Conservation (phyloP, 2,329 filamentous ascomycete genomes). For the Myriosclerotinia duriaeana region DNA sequence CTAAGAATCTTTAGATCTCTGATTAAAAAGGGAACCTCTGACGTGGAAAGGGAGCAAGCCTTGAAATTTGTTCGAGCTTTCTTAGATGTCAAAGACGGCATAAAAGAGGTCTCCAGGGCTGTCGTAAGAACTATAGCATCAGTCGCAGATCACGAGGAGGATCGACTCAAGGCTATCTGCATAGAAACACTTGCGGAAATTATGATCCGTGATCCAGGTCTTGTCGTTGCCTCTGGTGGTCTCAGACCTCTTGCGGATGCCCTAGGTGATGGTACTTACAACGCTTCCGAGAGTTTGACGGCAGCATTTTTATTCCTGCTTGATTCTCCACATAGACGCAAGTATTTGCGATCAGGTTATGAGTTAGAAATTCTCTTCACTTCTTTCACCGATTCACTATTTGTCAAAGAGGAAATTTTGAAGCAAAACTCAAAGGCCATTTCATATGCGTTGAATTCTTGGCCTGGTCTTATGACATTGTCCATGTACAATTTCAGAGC, state of each 20-base stretch:
- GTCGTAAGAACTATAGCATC: slow-evolving; percentile 88
- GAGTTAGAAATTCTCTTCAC: slow-evolving; percentile 89
- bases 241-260: slow-evolving; percentile 87
- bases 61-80: slow-evolving; percentile 95
- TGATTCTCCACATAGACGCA: slow-evolving; percentile 77
- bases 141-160: slow-evolving; percentile 74
- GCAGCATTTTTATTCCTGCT: slow-evolving; percentile 86
- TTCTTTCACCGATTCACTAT: slow-evolving; percentile 81
- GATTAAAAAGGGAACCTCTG: slow-evolving; percentile 94
- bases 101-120: slow-evolving; percentile 80
- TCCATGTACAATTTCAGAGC: slow-evolving; percentile 86
- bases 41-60: slow-evolving; percentile 93
- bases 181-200: slow-evolving; percentile 92
- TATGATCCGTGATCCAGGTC: slow-evolving; percentile 76
- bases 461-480: slow-evolving; percentile 86
- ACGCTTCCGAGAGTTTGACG: slow-evolving; percentile 85
- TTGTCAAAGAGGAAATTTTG: slow-evolving; percentile 59
- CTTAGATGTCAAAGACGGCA: slow-evolving; percentile 89
- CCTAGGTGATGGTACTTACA: slow-evolving; percentile 85
- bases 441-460: slow-evolving; percentile 84
- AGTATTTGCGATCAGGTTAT: slow-evolving; percentile 81
- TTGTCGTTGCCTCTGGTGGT: slow-evolving; percentile 81
- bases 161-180: slow-evolving; percentile 80
- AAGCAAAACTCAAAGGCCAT: slow-evolving; percentile 93
- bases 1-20: slow-evolving; percentile 58